Evolutionary conservation across 1,284 basidiomycete genomes (phyloP), one percentile per base, ranked within the genome.

Genomic region (Cryptococcus jaspeensis): DNA sequence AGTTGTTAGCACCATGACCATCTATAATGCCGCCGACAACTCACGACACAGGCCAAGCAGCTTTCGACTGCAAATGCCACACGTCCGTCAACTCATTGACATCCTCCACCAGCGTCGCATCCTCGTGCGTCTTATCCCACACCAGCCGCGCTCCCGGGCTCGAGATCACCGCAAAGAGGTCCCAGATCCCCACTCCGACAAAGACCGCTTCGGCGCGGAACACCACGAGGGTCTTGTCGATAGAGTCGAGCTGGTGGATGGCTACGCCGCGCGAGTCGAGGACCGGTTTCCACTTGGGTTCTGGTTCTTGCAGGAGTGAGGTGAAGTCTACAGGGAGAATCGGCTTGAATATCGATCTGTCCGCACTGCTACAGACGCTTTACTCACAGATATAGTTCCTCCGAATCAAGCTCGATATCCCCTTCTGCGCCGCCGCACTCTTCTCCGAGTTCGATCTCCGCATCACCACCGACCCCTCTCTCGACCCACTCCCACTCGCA

Each of bases 151-250:
- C 87, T 0, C 92, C 92, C 1, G 90, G 89, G 16, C 88, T 90
- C 28, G 86, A 85, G 48, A 98, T 87, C 1, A 90, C 87, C 22
- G 88, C 86, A 68, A 90, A 96, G n/a, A 99, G 80, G 74, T 99
- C 96, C 94, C 95, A 99, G 1, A 99, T 81, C 15, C 90, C 87
- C 1, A 99, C 87, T 20, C 95, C 96, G 36, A 99, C 94, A 75
- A 99, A 98, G 0, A 94, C 95, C 0, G 95, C 94, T 75, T 98
- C 94, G 0, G 95, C 95, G 15, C 92, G 86, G 75, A 93, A 98
- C 2, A 99, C 94, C 3, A 97, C 90, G 37, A 99, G 80, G 0
- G 95, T 98, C 25, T 92, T 93, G 76, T 99, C 96, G 60, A 99
- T 98, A 0, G 92, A 96, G 74, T 98, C 90, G 15, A 99, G 85